Evolutionary conservation across 2,329 filamentous ascomycete genomes (phyloP).

Genomic region (Aspergillus piperis): DNA sequence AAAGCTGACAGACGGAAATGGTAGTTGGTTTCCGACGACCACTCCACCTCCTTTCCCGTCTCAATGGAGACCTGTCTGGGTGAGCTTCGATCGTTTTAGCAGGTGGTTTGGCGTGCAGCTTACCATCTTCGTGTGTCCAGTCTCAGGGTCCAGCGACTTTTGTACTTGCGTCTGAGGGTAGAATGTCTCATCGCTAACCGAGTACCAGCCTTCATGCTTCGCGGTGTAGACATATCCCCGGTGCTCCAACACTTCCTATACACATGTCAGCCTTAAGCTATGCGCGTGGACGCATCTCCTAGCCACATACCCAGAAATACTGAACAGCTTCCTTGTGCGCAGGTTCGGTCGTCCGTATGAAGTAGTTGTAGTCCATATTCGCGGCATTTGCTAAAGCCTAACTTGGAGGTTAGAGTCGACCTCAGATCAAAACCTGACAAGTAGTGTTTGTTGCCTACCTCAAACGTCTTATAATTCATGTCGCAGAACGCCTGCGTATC

Average conservation of each 20-base stretch:
- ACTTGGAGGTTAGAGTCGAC: not conserved
- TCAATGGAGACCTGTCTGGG: conserved; percentile 65
- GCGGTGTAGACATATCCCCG: conserved; percentile 78
- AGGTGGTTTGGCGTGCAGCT: not conserved
- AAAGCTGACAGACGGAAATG: conserved; percentile 89
- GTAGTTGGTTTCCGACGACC: conserved; percentile 90
- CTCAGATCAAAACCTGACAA: too few species aligned
- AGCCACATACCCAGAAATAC: conserved; percentile 71
- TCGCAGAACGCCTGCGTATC: conserved; percentile 87
- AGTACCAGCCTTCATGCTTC: conserved; percentile 94
- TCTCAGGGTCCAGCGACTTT: conserved; percentile 72
- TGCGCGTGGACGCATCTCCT: not conserved
- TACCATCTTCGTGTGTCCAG: conserved; percentile 78
- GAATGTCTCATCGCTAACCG: conserved; percentile 93
- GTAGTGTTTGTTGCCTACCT: conserved; percentile 41
- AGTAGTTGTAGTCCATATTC: conserved; percentile 75
- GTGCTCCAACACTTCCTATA: conserved; percentile 67
- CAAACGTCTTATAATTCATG: conserved; percentile 76
- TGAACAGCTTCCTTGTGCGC: conserved; percentile 82
- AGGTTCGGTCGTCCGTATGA: conserved; percentile 86
- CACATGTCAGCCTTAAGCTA: not conserved
- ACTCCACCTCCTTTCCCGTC: conserved; percentile 91
- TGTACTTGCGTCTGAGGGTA: conserved; percentile 78
- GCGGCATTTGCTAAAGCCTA: conserved; percentile 68
- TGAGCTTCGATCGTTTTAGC: conserved; percentile 12